Evolutionary conservation across 441 rosid species (phyloP).

Genomic region (Brassica hybrid): DNA sequence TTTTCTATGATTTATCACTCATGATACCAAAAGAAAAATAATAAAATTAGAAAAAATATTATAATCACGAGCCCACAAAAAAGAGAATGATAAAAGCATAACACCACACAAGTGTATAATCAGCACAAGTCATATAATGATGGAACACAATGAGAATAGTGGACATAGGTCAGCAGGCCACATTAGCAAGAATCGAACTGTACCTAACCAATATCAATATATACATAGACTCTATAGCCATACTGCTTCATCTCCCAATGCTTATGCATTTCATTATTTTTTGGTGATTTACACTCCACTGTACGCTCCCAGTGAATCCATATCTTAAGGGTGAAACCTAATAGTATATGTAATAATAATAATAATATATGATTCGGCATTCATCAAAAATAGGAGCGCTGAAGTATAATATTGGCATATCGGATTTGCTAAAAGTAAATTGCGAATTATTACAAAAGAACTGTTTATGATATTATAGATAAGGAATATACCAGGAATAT

Average conservation of each 20-base stretch:
- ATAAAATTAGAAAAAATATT: not conserved
- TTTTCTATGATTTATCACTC: conserved; percentile 9
- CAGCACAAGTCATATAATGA: conserved; percentile 31
- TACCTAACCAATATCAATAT: not conserved
- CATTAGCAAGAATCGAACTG: conserved; percentile 3
- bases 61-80: not conserved
- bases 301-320: conserved; percentile 4
- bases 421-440: not conserved
- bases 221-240: not conserved
- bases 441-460: conserved; percentile 24
- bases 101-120: conserved; percentile 13
- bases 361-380: not conserved
- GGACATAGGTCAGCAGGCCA: conserved; percentile 33
- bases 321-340: not conserved
- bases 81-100: conserved; percentile 4
- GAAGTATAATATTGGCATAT: conserved; percentile 2
- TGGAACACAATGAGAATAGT: conserved; percentile 32
- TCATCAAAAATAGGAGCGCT: conserved; percentile 9
- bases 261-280: not conserved
- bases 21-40: not conserved
- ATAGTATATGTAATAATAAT: not conserved
- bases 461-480: conserved; percentile 4
- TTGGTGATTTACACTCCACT: not conserved
- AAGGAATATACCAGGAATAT: conserved; percentile 34
- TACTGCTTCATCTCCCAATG: not conserved